Evolutionary conservation across 805 yeast species (phyloP).

Genomic region (Candida lessepsii): DNA sequence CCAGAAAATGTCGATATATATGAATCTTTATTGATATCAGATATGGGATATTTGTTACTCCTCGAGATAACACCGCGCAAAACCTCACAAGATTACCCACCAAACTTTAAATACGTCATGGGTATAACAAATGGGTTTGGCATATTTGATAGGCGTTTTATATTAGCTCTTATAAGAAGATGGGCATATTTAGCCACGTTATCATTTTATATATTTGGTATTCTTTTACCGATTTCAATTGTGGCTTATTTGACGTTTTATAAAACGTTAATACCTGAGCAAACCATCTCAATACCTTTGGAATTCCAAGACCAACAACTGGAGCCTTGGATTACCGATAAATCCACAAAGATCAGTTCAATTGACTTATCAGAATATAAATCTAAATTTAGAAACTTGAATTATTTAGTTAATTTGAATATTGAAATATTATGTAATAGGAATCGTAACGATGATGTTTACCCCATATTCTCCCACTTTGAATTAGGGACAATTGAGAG

Average conservation of each 20-base stretch:
- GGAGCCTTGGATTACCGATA: too few species aligned
- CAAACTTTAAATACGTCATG: not conserved
- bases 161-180: conserved; percentile 12
- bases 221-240: conserved; percentile 36
- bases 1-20: too few species aligned
- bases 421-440: conserved; percentile 26
- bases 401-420: conserved; percentile 21
- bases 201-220: conserved; percentile 21
- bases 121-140: too few species aligned
- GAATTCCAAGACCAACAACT: not conserved
- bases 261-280: conserved; percentile 30
- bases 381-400: conserved; percentile 10
- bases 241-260: conserved; percentile 37
- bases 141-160: not conserved
- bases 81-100: not conserved
- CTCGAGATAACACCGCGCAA: not conserved
- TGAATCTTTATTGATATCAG: too few species aligned
- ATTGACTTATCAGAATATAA: not conserved
- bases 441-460: conserved; percentile 19
- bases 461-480: conserved; percentile 6
- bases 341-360: not conserved
- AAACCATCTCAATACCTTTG: conserved; percentile 18
- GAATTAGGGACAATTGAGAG: not conserved
- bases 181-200: conserved; percentile 24
- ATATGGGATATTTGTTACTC: too few species aligned